Evolutionary conservation across 345 rosid species (phyloP), one percentile per base, ranked within the genome.

Genomic region (Hypericum perforatum): DNA sequence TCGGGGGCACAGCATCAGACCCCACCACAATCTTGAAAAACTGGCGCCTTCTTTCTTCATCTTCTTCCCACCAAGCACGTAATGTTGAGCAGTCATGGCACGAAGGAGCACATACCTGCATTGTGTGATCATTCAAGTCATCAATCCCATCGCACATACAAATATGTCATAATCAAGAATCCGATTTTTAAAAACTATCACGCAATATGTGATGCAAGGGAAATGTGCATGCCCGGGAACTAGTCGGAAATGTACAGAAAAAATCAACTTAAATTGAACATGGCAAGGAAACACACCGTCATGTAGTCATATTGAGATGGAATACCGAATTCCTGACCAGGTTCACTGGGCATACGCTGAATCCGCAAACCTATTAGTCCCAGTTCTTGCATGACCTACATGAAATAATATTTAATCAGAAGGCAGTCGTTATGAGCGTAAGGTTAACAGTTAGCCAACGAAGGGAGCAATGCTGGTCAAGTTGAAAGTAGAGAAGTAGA

Each of bases 31-130:
- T 74, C 64, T 81, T 80, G 82, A 83, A 92, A 72, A 70, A 88
- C 0, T 62, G 67, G 10, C 57, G 66, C 52, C 98, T 78, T 80
- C 96, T 80, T 59, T 88, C 98, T 57, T 85, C 96, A 38, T 88
- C 95, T 68, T 92, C 98, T 75, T 88, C 98, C 96, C 96, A 92
- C 96, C 96, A 92, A 52, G 96, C 98, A 58, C 96, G 89, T 43
- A 88, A 63, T 49, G 98, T 83, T 11, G 98, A 92, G 76, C 95
- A 85, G 71, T 92, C 98, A 49, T 92, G 98, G 69, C 96, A 88
- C 40, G 96, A 92, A 36, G 98, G 98, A 67, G 98, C 96, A 67
- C 98, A 88, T 11, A 92, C 96, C 96, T 85, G 72, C 55, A 66
- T 58, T 10, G 58, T n/a, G 39, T 16, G 1, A 60, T 3, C 45